Conservation (phyloP, 75 land plant species). For the Sequoia sempervirens region DNA sequence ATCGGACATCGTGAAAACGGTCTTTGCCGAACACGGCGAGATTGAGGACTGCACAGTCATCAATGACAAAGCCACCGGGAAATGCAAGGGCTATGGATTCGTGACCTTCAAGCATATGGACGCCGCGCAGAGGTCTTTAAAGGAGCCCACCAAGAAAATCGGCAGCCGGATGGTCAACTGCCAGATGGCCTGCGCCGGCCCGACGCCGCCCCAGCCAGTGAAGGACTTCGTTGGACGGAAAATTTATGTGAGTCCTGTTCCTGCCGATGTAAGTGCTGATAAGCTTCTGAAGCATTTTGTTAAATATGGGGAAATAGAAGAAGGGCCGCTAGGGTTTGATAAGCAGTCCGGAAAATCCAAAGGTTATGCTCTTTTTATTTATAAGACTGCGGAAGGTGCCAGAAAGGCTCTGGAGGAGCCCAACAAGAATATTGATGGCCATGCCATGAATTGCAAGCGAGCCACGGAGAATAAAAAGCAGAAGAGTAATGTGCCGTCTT, state of each 20-base stretch:
- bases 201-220: slow-evolving; percentile 18
- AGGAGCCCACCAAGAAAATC: slow-evolving; percentile 60
- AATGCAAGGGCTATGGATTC: slow-evolving; percentile 59
- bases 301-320: slow-evolving; percentile 41
- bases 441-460: slow-evolving; percentile 48
- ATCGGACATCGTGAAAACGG: slow-evolving; percentile 20
- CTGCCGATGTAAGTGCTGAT: slow-evolving; percentile 3
- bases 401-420: slow-evolving; percentile 43
- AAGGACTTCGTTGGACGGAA: slow-evolving; percentile 41
- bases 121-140: slow-evolving; percentile 43
- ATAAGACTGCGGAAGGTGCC: slow-evolving; percentile 31
- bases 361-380: slow-evolving; percentile 37
- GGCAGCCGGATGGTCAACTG: slow-evolving; percentile 44
- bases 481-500: not conserved
- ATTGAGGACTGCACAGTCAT: slow-evolving; percentile 56
- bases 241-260: slow-evolving; percentile 10
- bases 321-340: slow-evolving; percentile 51
- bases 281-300: slow-evolving; percentile 33
- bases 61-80: slow-evolving; percentile 49
- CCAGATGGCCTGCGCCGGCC: slow-evolving; percentile 57
- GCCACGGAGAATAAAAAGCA: slow-evolving; percentile 50
- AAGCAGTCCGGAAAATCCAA: slow-evolving; percentile 26
- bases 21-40: slow-evolving; percentile 43
- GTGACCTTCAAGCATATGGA: slow-evolving; percentile 39
- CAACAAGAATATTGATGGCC: slow-evolving; percentile 31